Evolutionary conservation across 2,329 filamentous ascomycete species (phyloP).

Genomic region (Exophiala sp.): DNA sequence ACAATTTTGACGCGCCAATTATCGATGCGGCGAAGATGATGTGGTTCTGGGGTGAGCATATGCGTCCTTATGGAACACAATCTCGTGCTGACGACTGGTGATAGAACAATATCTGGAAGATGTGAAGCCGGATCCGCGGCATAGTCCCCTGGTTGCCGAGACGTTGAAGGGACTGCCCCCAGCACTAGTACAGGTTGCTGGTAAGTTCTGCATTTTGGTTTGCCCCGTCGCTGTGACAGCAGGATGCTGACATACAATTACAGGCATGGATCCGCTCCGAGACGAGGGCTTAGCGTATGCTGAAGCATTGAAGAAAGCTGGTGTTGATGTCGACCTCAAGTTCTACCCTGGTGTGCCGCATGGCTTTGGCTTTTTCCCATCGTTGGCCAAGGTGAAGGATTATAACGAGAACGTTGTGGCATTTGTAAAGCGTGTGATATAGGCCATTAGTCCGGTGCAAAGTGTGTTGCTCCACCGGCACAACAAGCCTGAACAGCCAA

Average conservation of each 20-base stretch:
- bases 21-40: neutral
- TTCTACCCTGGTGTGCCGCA: constrained; percentile 33
- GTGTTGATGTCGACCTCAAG: constrained; percentile 29
- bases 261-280: constrained; percentile 27
- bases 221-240: neutral
- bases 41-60: constrained; percentile 1
- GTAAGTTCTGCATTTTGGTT: neutral
- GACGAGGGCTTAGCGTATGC: constrained; percentile 28
- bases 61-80: neutral
- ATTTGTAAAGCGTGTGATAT: neutral
- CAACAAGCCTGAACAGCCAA: no score
- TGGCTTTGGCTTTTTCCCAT: constrained; percentile 1
- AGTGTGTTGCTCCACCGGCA: no score
- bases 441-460: no score
- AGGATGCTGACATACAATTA: neutral
- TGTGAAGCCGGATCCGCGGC: neutral
- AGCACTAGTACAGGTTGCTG: constrained; percentile 3
- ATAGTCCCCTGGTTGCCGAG: constrained; percentile 3
- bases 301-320: constrained; percentile 19
- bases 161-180: neutral
- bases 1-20: neutral
- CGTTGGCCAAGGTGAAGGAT: neutral
- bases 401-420: neutral
- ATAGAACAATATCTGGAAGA: constrained; percentile 4
- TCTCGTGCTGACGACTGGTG: neutral